phyloP scores from a whole-genome alignment of 306 rosid genomes.

The Quercus robur region DNA sequence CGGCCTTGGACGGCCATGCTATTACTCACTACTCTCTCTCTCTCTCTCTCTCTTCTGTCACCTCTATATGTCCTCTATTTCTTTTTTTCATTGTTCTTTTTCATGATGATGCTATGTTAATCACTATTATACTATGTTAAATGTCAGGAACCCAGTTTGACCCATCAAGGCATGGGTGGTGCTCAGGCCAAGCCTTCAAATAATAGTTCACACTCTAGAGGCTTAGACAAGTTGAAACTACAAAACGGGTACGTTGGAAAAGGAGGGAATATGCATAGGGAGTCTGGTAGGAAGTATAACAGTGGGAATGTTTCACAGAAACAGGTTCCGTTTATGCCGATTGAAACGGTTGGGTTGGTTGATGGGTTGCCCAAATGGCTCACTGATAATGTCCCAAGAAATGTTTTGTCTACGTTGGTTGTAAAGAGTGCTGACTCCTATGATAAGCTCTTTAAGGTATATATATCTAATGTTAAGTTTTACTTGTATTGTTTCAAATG shows the following conservation, averaged over 20 bases:
- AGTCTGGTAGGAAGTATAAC: not conserved
- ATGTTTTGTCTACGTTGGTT: constrained; percentile 54
- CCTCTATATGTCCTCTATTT: not conserved
- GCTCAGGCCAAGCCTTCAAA: constrained; percentile 52
- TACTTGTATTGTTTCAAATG: not conserved
- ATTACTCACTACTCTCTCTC: constrained; percentile 14
- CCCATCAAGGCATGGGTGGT: constrained; percentile 55
- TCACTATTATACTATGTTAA: not conserved
- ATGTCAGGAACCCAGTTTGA: not conserved
- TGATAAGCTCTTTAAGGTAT: constrained; percentile 72
- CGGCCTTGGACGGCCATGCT: constrained; percentile 68
- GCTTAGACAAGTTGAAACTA: constrained; percentile 47
- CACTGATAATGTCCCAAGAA: constrained; percentile 43
- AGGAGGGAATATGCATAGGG: constrained; percentile 11
- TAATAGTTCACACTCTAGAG: constrained; percentile 15
- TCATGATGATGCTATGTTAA: not conserved
- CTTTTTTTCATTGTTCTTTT: not conserved
- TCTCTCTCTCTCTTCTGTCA: not conserved
- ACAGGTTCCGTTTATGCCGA: constrained; percentile 28
- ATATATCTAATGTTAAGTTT: not conserved
- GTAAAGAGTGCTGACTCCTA: constrained; percentile 80
- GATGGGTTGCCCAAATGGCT: constrained; percentile 60
- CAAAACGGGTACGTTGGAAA: constrained; percentile 57
- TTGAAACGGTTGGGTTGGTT: constrained; percentile 32
- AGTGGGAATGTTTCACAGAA: constrained; percentile 25